Conservation (phyloP, 2,329 filamentous ascomycete genomes). For the Aureobasidium zeae region DNA sequence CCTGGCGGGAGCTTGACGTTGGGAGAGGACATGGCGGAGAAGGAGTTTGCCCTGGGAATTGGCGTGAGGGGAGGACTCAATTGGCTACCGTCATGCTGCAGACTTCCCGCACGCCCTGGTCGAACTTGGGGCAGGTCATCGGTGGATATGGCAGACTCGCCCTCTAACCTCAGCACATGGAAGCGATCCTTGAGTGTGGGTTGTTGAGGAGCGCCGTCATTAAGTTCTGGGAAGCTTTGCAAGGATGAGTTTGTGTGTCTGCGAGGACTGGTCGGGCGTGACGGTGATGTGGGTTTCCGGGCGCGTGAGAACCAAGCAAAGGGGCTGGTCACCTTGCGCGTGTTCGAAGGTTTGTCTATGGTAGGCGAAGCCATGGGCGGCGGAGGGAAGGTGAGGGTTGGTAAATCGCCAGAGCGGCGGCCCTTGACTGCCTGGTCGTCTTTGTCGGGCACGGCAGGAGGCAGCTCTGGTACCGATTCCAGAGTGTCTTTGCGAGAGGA, state of each 20-base stretch:
- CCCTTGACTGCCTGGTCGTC: constrained; percentile 46
- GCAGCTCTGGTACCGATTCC: constrained; percentile 17
- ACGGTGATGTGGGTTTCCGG: constrained; percentile 46
- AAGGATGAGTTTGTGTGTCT: constrained; percentile 75
- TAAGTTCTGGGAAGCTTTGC: constrained; percentile 66
- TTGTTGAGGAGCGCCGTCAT: constrained; percentile 42
- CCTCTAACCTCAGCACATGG: constrained; percentile 64
- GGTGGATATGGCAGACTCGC: constrained; percentile 17
- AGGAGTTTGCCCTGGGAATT: constrained; percentile 18
- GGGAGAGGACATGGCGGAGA: constrained; percentile 30
- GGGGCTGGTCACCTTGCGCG: constrained; percentile 73
- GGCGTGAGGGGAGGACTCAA: constrained; percentile 7
- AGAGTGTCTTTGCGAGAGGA: constrained; percentile 8
- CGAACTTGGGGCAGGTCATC: constrained; percentile 19
- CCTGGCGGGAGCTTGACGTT: constrained; percentile 65
- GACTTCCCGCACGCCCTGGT: constrained; percentile 31
- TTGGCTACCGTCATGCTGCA: constrained; percentile 27
- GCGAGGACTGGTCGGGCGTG: constrained; percentile 37
- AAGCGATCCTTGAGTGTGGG: constrained; percentile 70
- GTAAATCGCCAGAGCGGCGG: constrained; percentile 62
- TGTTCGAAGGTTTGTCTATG: constrained; percentile 30
- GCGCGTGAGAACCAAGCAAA: constrained; percentile 72
- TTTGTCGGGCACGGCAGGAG: constrained; percentile 20
- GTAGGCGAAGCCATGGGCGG: constrained; percentile 21
- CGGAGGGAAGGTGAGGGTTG: constrained; percentile 46